These are phyloP conservation scores for Fulvia fulva DNA, from an alignment of 2,329 filamentous ascomycete species.

Conservation along the genomic window DNA sequence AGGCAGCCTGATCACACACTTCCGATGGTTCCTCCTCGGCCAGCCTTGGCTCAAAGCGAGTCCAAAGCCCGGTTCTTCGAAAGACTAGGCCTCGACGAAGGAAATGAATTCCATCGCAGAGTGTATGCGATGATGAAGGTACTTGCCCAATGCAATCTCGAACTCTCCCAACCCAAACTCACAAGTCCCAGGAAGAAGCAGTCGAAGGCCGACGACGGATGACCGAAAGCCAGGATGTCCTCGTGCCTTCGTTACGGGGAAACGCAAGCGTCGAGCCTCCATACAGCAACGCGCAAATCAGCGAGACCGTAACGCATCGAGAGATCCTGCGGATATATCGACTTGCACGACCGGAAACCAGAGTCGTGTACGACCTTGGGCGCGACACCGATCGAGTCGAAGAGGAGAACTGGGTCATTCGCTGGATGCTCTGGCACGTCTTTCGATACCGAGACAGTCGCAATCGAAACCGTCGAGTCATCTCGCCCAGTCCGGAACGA, in stretches of 20 bases:
- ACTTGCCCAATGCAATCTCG: constrained; percentile 2
- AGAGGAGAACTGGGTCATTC: constrained; percentile 49
- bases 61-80: constrained; percentile 43
- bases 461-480: constrained; percentile 31
- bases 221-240: constrained; percentile 37
- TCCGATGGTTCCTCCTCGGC: constrained; percentile 29
- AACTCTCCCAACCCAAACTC: neutral
- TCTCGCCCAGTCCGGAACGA: constrained; percentile 22
- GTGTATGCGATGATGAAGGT: constrained; percentile 46
- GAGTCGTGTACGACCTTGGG: constrained; percentile 41
- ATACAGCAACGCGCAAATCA: constrained; percentile 46
- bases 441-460: constrained; percentile 47
- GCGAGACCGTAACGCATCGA: constrained; percentile 45
- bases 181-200: constrained; percentile 41
- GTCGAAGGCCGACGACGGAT: constrained; percentile 39
- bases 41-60: constrained; percentile 41
- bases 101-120: constrained; percentile 32
- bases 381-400: constrained; percentile 38
- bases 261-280: constrained; percentile 34
- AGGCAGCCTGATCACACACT: neutral
- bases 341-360: constrained; percentile 37
- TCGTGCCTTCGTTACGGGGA: constrained; percentile 36
- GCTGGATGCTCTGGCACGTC: constrained; percentile 52
- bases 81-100: constrained; percentile 40
- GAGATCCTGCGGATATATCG: constrained; percentile 43